These are phyloP conservation scores for Clarireedia sp. DNA, from an alignment of 2,329 filamentous ascomycete species.

Conservation along the genomic window DNA sequence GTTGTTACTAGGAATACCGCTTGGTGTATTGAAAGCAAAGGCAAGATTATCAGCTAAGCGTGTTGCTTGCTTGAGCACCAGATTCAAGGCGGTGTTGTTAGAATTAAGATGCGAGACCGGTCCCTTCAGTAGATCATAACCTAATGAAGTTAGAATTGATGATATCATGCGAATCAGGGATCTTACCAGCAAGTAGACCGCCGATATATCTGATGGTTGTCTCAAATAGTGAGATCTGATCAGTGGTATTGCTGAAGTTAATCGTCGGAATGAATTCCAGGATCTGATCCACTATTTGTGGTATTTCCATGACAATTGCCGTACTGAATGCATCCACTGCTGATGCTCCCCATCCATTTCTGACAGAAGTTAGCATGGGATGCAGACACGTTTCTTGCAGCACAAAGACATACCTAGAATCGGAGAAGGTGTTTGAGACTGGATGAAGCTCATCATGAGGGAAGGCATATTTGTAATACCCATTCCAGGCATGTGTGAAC, in stretches of 20 bases:
- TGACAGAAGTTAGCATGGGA: slow-evolving; percentile 30
- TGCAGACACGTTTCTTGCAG: not conserved
- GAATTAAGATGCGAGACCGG: slow-evolving; percentile 47
- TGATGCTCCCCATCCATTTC: slow-evolving; percentile 79
- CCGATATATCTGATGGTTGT: slow-evolving; percentile 84
- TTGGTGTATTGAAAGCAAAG: slow-evolving; percentile 69
- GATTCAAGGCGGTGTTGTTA: slow-evolving; percentile 39
- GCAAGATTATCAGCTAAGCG: slow-evolving; percentile 65
- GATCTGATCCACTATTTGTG: slow-evolving; percentile 60
- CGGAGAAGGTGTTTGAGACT: slow-evolving; percentile 52
- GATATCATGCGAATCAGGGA: not conserved
- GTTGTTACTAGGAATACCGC: slow-evolving; percentile 65
- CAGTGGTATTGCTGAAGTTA: slow-evolving; percentile 56
- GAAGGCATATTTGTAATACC: slow-evolving; percentile 67
- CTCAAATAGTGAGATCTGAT: slow-evolving; percentile 71
- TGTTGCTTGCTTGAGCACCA: slow-evolving; percentile 57
- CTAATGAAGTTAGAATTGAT: slow-evolving; percentile 28
- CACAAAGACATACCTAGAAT: slow-evolving; percentile 54
- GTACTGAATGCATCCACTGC: slow-evolving; percentile 76
- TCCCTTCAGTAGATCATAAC: slow-evolving; percentile 64
- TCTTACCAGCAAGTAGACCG: slow-evolving; percentile 66
- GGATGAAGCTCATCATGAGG: slow-evolving; percentile 70
- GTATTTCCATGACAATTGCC: slow-evolving; percentile 67
- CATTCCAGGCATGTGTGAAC: slow-evolving; percentile 64
- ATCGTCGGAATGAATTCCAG: slow-evolving; percentile 62